A percentile compares a stretch with the other conserved stretches of the same genome.
Conservation (phyloP, 1,284 basidiomycete genomes). For the Apiotrichum domesticum region DNA sequence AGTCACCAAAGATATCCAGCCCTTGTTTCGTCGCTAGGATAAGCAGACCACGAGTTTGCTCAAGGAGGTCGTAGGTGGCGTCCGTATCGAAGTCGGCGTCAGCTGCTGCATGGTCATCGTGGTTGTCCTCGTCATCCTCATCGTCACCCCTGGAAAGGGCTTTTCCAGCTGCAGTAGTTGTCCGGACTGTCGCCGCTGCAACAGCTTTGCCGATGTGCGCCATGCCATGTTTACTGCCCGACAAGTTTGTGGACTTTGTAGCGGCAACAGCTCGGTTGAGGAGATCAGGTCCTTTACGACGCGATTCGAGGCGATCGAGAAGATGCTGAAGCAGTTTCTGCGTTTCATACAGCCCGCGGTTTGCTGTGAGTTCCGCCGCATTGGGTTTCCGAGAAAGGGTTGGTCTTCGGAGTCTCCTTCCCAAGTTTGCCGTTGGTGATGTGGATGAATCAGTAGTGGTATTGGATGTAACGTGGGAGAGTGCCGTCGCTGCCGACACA, state of each 20-base stretch:
- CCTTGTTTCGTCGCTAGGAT: conserved; percentile 30
- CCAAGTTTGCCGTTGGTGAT: background rate
- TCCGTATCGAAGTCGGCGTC: conserved; percentile 34
- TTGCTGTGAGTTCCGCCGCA: background rate
- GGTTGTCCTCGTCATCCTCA: background rate
- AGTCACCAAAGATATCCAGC: conserved; percentile 27
- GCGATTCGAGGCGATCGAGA: conserved; percentile 32
- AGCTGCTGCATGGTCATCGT: conserved; percentile 17
- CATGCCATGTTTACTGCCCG: conserved; percentile 20
- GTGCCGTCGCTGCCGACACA: background rate
- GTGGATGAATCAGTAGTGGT: background rate
- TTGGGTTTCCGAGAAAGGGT: conserved; percentile 4
- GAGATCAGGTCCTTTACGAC: conserved; percentile 28
- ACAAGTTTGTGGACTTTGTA: conserved; percentile 11
- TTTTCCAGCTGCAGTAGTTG: background rate
- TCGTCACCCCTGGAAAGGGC: background rate
- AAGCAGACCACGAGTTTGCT: conserved; percentile 36
- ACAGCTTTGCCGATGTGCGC: conserved; percentile 25
- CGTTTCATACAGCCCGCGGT: conserved; percentile 34
- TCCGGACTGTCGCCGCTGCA: conserved; percentile 11
- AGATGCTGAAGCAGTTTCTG: conserved; percentile 37
- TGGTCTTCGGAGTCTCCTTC: conserved; percentile 1
- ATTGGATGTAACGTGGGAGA: background rate
- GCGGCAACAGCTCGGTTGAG: conserved; percentile 29
- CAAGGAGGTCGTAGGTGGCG: conserved; percentile 31